A percentile compares a stretch with the other conserved stretches of the same genome.
Evolutionary conservation across 495 filamentous ascomycete genomes (phyloP).

Genomic region (Rhizodiscina lignyota): DNA sequence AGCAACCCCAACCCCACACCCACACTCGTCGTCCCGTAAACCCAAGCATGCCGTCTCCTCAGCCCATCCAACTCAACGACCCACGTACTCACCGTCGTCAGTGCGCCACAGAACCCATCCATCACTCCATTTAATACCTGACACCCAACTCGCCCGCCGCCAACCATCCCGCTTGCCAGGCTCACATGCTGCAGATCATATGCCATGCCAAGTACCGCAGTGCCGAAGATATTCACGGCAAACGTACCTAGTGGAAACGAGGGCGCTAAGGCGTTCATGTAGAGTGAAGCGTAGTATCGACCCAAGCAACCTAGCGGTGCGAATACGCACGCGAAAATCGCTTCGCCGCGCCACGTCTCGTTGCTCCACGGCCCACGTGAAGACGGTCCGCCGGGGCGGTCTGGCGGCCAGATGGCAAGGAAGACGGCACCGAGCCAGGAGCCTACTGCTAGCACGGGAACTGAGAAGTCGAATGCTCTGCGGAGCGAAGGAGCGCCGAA

Average conservation of each 20-base stretch:
- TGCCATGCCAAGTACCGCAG: conserved; percentile 44
- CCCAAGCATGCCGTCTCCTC: conserved; percentile 48
- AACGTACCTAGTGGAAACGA: conserved; percentile 86
- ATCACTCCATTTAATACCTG: conserved; percentile 70
- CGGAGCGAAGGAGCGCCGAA: conserved; percentile 30
- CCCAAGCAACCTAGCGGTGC: conserved; percentile 65
- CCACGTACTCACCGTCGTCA: conserved; percentile 92
- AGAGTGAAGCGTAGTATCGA: conserved; percentile 53
- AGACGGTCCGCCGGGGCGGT: no score
- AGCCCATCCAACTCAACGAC: conserved; percentile 61
- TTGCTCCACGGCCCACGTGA: no score
- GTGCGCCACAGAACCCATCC: conserved; percentile 83
- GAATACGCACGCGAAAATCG: conserved; percentile 67
- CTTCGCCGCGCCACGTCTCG: conserved; percentile 58
- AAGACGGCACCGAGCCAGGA: conserved; percentile 69
- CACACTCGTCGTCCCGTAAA: conserved; percentile 58
- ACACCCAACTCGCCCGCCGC: conserved; percentile 38
- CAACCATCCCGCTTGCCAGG: conserved; percentile 20
- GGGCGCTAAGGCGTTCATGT: conserved; percentile 46
- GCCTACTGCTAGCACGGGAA: conserved; percentile 47
- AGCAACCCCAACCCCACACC: conserved; percentile 43
- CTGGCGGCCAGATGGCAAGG: conserved; percentile 58
- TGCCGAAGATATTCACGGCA: conserved; percentile 64
- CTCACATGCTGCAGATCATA: conserved; percentile 54
- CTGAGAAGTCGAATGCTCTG: conserved; percentile 41